Evolutionary conservation across 495 filamentous ascomycete genomes (phyloP), one percentile per base, ranked within the genome.

Genomic region (Lasiosphaeria ovina): DNA sequence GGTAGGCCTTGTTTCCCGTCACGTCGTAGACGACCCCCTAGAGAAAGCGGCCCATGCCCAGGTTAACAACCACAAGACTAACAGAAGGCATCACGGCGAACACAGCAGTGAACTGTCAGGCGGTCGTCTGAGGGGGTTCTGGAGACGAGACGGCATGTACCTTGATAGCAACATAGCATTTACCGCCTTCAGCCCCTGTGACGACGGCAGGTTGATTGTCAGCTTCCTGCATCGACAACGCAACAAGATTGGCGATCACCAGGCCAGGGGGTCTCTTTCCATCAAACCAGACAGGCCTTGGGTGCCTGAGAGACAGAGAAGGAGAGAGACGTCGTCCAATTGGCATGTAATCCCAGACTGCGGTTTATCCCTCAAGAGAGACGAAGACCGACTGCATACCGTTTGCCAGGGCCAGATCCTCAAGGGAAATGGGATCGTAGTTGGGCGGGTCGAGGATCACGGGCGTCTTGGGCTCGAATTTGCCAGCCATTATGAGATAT

Each of bases 101-200:
- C 24, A 24, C 24, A 24, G 24, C 24, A 24, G 24, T 2, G 24
- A 24, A 24, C 24, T 24, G 24, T 24, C 24, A 24, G 24, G 24
- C 2, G 24, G 24, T 24, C 24, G 24, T 24, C 24, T 24, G 24
- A 24, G 24, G 57, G n/a, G 35, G 47, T 11, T 32, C 34, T 58
- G 71, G 69, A 50, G 10, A 4, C n/a, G 49, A 8, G n/a, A 2
- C 10, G 14, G 6, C 10, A 33, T 35, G 9, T 55, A 82, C 83
- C 78, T 97, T 98, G 76, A 99, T 98, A 35, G 95, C 94, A 33
- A 99, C 92, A 64, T 93, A 90, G 32, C 87, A 92, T 35, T 91
- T 91, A 59, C 79, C 84, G 32, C 76, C 77, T 54, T 81, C 85
- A 3, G 84, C 74, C 58, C 88, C 85, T 74, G 77, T 75, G 24